phyloP scores from a whole-genome alignment of 139 green algal species.

The Volvox reticuliferus region DNA sequence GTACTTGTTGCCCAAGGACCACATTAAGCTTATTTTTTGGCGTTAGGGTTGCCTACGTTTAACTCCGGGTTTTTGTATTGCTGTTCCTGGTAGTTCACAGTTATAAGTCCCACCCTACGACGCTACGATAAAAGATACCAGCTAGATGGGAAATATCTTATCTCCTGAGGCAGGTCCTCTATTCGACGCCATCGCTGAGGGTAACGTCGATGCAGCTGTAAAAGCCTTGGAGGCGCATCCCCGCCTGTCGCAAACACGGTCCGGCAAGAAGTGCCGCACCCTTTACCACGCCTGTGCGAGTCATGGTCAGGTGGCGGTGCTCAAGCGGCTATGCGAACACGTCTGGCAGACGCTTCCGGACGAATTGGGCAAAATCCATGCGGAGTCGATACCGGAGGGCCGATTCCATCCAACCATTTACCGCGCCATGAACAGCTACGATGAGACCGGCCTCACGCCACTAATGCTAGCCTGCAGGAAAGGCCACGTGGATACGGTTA shows the following conservation, averaged over 20 bases:
- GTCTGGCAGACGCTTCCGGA: slow-evolving; percentile 1
- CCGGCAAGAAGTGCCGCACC: not conserved
- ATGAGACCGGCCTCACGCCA: not conserved
- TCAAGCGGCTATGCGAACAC: not conserved
- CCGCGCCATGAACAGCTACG: not conserved
- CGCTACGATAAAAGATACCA: too few species aligned
- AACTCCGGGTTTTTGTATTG: too few species aligned
- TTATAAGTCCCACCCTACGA: too few species aligned
- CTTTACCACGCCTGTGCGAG: slow-evolving; percentile 6
- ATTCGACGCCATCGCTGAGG: slow-evolving; percentile 10
- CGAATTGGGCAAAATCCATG: not conserved
- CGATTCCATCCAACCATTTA: not conserved
- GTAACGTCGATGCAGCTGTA: not conserved
- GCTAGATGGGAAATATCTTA: not conserved
- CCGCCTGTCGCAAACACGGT: not conserved
- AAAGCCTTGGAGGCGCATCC: not conserved
- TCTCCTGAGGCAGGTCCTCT: not conserved
- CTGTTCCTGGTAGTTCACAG: too few species aligned
- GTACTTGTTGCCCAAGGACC: too few species aligned
- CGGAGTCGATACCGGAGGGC: not conserved
- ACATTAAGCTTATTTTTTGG: too few species aligned
- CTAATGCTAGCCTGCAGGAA: slow-evolving; percentile 31
- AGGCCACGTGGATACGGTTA: not conserved
- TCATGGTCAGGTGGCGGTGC: not conserved
- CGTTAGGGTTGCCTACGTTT: too few species aligned